Conservation (phyloP, 2,329 filamentous ascomycete species). For the Colletotrichum sp. region DNA sequence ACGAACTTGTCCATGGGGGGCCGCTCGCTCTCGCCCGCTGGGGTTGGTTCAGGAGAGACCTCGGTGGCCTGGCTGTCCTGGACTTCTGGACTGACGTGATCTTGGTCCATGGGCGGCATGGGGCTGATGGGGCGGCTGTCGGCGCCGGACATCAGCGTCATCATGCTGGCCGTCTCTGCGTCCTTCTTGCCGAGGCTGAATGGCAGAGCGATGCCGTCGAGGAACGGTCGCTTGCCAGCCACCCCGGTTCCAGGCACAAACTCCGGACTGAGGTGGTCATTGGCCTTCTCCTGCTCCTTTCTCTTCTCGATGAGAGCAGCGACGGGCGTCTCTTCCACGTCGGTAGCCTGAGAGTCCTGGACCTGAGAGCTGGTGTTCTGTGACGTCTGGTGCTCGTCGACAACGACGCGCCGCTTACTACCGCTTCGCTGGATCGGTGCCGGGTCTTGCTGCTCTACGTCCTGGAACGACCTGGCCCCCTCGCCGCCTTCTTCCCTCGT, state of each 20-base stretch:
- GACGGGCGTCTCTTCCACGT: slow-evolving; percentile 47
- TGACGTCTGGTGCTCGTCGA: slow-evolving; percentile 55
- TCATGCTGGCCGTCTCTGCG: slow-evolving; percentile 72
- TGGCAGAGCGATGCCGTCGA: slow-evolving; percentile 74
- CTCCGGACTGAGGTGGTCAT: slow-evolving; percentile 47
- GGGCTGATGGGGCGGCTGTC: slow-evolving; percentile 39
- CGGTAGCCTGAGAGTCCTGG: slow-evolving; percentile 5
- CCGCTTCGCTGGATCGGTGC: slow-evolving; percentile 38
- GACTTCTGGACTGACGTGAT: neutral
- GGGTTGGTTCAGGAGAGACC: neutral
- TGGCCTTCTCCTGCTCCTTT: slow-evolving; percentile 36
- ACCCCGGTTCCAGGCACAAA: slow-evolving; percentile 53
- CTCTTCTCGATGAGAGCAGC: slow-evolving; percentile 48
- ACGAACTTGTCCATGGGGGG: slow-evolving; percentile 59
- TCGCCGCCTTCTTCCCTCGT: slow-evolving; percentile 46
- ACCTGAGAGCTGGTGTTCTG: slow-evolving; percentile 22
- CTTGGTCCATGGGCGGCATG: slow-evolving; percentile 1
- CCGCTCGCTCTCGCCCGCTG: slow-evolving; percentile 25
- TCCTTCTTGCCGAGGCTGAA: slow-evolving; percentile 69
- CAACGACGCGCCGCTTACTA: slow-evolving; percentile 52
- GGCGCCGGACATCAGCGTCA: slow-evolving; percentile 62
- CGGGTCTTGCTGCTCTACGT: slow-evolving; percentile 44
- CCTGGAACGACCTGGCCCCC: slow-evolving; percentile 45
- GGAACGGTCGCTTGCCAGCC: slow-evolving; percentile 67
- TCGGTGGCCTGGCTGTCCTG: neutral